Evolutionary conservation across 1,139 yeast genomes (phyloP), one percentile per base, ranked within the genome.

Genomic region (Taiozyma sp.): DNA sequence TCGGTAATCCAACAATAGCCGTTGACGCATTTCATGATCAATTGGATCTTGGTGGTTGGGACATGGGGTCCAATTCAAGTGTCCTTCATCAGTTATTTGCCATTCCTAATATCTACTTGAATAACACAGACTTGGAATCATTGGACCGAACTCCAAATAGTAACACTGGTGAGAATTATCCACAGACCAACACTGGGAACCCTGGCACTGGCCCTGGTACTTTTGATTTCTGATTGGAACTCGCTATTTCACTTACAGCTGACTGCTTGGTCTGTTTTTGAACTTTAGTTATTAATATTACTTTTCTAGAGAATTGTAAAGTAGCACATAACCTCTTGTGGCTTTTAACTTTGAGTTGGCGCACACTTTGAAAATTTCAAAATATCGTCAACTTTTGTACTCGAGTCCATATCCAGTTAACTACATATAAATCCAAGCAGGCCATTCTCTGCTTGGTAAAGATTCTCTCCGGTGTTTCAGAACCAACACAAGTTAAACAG

Each of bases 81-180:
- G 40, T 56, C 41, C 36, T 57, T 4, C 58, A 56, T 24, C 58
- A 56, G 24, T 46, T 54, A 29, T 56, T 57, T 45, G 53, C 54
- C 12, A 49, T 55, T 12, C 61, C 61, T 6, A 53, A 51, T 27
- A 45, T 57, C 38, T 55, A 55, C 45, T 14, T 57, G 42, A 55
- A 49, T 41, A 28, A 49, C n/a, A 46, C 38, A 39, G 61, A 54
- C 27, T 23, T 46, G 44, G 53, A 50, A 12, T 27, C 39, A 4
- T 44, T 49, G 24, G 45, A 49, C 10, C 22, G 28, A 6, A 13
- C 34, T 19, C 40, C 44, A 28, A 32, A 24, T 14, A 16, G 29
- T 40, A 23, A 29, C 30, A 4, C 43, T 40, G 43, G 29, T 40
- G 43, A 40, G 12, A 24, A 9, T 38, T 38, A 32, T 32, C 19